Base-by-base conservation (phyloP, 768 basidiomycete species). In the Phaeolepiota aurea region DNA sequence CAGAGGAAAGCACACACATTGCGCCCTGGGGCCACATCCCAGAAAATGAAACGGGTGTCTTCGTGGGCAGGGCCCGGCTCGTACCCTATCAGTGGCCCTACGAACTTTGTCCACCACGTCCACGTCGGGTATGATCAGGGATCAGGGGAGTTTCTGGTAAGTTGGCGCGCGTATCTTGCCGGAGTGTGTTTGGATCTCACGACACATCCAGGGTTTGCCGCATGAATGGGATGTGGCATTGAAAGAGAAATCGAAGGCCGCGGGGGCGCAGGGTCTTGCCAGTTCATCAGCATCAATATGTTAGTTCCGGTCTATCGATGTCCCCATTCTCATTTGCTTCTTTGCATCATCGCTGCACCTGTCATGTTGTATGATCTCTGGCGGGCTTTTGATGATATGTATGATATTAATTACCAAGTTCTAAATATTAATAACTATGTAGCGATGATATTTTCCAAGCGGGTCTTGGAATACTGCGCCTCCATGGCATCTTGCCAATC, bases 71-170 rank as follows among this genome's bases (percentile, higher is more conserved):
- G 33, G 15, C 33, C 9, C 12, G 18, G n/a, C 7, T 7, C 18
- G 9, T n/a, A n/a, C n/a, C 12, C 16, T 5, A 35, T 35, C 5
- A 19, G 33, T 35, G n/a, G 33, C n/a, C 33, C 33, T 5, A 35
- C 33, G 7, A 35, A 35, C 15, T 35, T 35, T 15, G 33, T 35
- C 5, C 33, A 35, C 18, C 33, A 35, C 15, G 33, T 35, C 33
- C 33, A 35, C 16, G 33, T 35, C 18, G 33, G 33, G 15, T 35
- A 7, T 35, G 33, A 35, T 15, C 9, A 7, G 9, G 7, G 9
- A 7, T 35, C 33, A 16, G 33, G 33, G 18, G 9, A 35, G 12
- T 35, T 35, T 16, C 9, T 19, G 12, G 33, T 35, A 14, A 7
- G 33, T 35, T 7, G 7, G 25, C 25, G 25, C 15, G 18, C 14